These are phyloP conservation scores for Aaosphaeria arxii DNA, from an alignment of 2,329 filamentous ascomycete species.

Conservation along the genomic window DNA sequence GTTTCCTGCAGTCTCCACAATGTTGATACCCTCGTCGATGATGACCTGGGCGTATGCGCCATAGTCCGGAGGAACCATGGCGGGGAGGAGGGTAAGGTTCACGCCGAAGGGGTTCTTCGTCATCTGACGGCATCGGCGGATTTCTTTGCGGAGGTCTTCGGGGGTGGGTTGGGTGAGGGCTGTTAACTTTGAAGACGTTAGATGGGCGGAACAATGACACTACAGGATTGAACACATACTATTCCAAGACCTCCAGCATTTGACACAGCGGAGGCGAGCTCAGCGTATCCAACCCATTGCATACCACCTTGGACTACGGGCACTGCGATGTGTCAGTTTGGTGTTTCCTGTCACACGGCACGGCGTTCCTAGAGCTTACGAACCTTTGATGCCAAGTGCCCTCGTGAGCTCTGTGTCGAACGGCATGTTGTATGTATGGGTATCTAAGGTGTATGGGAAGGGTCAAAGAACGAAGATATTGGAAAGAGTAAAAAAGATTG, in stretches of 20 bases:
- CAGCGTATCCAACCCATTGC: constrained; percentile 82
- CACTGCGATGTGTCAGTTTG: constrained; percentile 56
- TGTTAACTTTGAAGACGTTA: constrained; percentile 54
- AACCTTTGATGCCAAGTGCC: constrained; percentile 55
- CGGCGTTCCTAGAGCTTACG: constrained; percentile 5
- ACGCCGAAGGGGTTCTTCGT: constrained; percentile 82
- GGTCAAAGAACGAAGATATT: not conserved
- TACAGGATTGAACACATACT: constrained; percentile 23
- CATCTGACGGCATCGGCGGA: constrained; percentile 78
- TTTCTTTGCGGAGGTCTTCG: constrained; percentile 89
- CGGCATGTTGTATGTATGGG: constrained; percentile 46
- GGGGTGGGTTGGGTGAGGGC: constrained; percentile 91
- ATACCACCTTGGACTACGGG: constrained; percentile 84
- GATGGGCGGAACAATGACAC: not conserved
- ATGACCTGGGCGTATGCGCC: constrained; percentile 85
- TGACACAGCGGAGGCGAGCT: constrained; percentile 68
- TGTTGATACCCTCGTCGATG: constrained; percentile 86
- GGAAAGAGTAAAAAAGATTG: not conserved
- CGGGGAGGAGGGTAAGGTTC: constrained; percentile 90
- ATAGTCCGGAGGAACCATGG: constrained; percentile 89
- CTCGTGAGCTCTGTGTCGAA: constrained; percentile 64
- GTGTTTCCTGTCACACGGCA: not conserved
- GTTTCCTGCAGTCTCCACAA: constrained; percentile 93
- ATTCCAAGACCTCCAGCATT: constrained; percentile 74
- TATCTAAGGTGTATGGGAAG: not conserved